Evolutionary conservation across 176 grass and related monocot genomes (phyloP), one percentile per base, ranked within the genome.

Genomic region (Elaeis guineensis): DNA sequence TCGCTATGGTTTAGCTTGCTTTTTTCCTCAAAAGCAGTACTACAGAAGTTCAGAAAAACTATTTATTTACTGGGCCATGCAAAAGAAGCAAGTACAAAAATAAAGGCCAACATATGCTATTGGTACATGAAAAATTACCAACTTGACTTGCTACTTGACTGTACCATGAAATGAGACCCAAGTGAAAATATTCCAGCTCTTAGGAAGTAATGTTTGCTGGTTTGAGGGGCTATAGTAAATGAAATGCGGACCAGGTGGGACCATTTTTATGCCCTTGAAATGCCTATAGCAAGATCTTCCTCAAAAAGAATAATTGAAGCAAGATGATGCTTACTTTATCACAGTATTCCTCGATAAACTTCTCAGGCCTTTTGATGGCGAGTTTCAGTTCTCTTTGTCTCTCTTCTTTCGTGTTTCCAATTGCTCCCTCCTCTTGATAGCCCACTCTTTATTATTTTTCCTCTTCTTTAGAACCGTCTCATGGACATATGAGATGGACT

Each of bases 201-300:
- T 49, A 52, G 18, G 30, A 25, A 17, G 20, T 25, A 0, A 0
- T 55, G 18, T 51, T 28, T 72, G 87, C 92, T 89, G 90, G 78
- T 69, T 96, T 35, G 86, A 67, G 11, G 92, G 77, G 64, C 75
- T 81, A 75, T 96, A 85, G 72, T 88, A 72, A 55, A 90, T 9
- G 53, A 90, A 96, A 77, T 96, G 92, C 3, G 67, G 74, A 5
- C 86, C 86, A 6, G 80, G 78, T 1, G 80, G 92, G 60, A 96
- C 63, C 92, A 96, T 88, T 55, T 96, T 96, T 21, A 96, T 85
- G 60, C 92, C 86, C 71, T 70, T 96, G 59, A 96, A 96, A 23
- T 23, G 23, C 23, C 23, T 23, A 23, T 2, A 23, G 1, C 23
- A 23, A 23, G 23, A 23, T 23, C 23, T 23, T 23, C 23, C 23